Base-by-base conservation (phyloP, 345 rosid genomes). In the Chamaenerion angustifolium region DNA sequence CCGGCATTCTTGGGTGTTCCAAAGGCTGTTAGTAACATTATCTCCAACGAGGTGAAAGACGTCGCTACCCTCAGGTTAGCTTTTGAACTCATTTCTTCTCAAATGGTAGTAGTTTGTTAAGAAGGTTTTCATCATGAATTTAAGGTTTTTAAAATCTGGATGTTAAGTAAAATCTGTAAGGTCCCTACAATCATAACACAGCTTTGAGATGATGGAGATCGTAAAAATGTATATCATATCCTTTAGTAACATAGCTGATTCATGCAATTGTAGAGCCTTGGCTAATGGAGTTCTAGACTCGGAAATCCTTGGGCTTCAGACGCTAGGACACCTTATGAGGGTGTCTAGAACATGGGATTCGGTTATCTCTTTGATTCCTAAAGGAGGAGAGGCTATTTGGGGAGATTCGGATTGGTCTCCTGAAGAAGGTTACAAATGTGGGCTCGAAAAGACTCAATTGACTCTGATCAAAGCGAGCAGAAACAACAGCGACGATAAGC, bases 301-400 rank as follows among this genome's bases (percentile, higher is more conserved):
- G 3, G 80, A 75, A 52, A 45, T 71, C 66, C 64, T 74, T 11
- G 67, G 80, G 44, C 58, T 78, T 47, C 95, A 85, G 46, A 74
- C 88, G 14, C 60, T 76, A 4, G 73, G 78, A 49, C 82, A 80
- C 58, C 61, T 75, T 43, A 54, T 82, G 79, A 51, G 75, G n/a
- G 57, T 85, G 53, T 40, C 69, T 60, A 71, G 87, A 61, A 86
- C 86, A 16, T 82, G 93, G 93, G 93, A 86, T 63, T 80, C 95
- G 1, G 17, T 64, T 12, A 59, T 75, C 23, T 78, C 88, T 9
- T 63, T 82, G 73, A 13, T 86, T 55, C 93, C 89, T 35, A 83
- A 83, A 60, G 93, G 95, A 2, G 89, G 95, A 65, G 89, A 87
- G 56, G 54, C 74, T 19, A 70, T 83, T 15, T 83, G 89, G 96